Evolutionary conservation across 2,329 filamentous ascomycete genomes (phyloP).

Genomic region (Neonectria sp.): DNA sequence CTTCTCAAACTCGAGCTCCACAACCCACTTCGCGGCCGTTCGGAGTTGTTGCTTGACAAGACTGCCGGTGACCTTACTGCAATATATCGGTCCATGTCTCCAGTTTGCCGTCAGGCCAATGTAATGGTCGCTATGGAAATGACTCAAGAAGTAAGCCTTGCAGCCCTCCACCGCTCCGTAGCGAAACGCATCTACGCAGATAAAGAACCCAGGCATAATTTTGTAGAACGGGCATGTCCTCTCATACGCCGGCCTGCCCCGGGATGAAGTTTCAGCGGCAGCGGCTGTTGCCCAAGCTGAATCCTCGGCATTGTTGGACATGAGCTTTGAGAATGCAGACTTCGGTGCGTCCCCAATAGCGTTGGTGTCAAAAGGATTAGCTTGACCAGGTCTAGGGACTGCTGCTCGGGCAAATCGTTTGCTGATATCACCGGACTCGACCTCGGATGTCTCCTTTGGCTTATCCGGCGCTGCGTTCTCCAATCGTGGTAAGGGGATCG

Average conservation of each 20-base stretch:
- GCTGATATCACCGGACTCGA: constrained; percentile 58
- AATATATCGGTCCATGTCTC: constrained; percentile 96
- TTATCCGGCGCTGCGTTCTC: constrained; percentile 30
- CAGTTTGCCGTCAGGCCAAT: constrained; percentile 90
- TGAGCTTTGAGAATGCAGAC: constrained; percentile 92
- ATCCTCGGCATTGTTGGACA: constrained; percentile 93
- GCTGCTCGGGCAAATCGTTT: constrained; percentile 78
- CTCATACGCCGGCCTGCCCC: constrained; percentile 88
- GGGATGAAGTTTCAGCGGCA: constrained; percentile 81
- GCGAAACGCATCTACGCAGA: constrained; percentile 95
- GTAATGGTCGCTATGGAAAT: constrained; percentile 99
- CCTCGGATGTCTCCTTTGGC: constrained; percentile 40
- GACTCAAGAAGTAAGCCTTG: constrained; percentile 95
- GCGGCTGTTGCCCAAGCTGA: constrained; percentile 91
- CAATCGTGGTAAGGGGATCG: constrained; percentile 68
- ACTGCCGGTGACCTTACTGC: constrained; percentile 92
- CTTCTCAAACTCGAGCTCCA: constrained; percentile 88
- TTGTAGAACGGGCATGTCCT: constrained; percentile 99
- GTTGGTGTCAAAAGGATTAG: constrained; percentile 79
- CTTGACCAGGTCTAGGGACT: constrained; percentile 83
- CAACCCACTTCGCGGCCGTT: constrained; percentile 88
- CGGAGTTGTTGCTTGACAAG: constrained; percentile 88
- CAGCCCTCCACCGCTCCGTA: constrained; percentile 95
- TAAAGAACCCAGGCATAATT: constrained; percentile 92
- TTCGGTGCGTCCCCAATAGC: constrained; percentile 54